These are phyloP conservation scores for Pseudodiploospora longispora DNA, from an alignment of 2,329 filamentous ascomycete genomes.

Conservation along the genomic window DNA sequence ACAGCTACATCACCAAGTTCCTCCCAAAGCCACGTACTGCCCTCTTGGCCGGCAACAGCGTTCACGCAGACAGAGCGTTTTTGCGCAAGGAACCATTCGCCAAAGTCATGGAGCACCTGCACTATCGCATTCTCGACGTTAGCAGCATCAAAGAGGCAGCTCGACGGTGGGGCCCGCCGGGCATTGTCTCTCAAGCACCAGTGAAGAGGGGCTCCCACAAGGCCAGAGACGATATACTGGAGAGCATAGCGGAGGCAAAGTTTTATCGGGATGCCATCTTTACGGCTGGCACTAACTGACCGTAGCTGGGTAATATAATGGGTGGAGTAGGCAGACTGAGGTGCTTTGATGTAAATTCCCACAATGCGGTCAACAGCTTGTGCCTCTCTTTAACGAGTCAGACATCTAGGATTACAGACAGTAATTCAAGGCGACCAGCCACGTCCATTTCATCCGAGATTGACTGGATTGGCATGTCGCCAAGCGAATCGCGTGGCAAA, in stretches of 20 bases:
- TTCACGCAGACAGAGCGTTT: slow-evolving; percentile 84
- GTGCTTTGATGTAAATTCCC: too few species aligned
- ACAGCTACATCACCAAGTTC: slow-evolving; percentile 68
- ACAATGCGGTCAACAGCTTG: too few species aligned
- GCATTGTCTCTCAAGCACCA: slow-evolving; percentile 50
- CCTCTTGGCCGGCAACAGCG: slow-evolving; percentile 82
- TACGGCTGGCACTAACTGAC: slow-evolving; percentile 4
- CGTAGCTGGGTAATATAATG: too few species aligned
- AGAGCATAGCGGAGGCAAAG: slow-evolving; percentile 86
- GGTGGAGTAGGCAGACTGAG: too few species aligned
- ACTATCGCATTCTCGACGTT: slow-evolving; percentile 88
- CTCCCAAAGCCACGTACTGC: slow-evolving; percentile 60
- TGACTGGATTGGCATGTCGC: too few species aligned
- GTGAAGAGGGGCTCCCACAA: slow-evolving; percentile 70
- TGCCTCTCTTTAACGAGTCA: too few species aligned
- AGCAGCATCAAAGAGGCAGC: slow-evolving; percentile 88
- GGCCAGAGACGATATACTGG: slow-evolving; percentile 81
- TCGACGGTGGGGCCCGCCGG: slow-evolving; percentile 59
- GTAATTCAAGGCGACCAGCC: too few species aligned
- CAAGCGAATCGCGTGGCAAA: too few species aligned
- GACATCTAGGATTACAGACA: too few species aligned
- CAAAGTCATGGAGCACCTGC: slow-evolving; percentile 65
- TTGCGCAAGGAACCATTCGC: slow-evolving; percentile 67
- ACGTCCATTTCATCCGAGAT: too few species aligned
- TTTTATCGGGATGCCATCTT: slow-evolving; percentile 75